phyloP scores from a whole-genome alignment of 148 eudicot species.

The Euryodendron excelsum region DNA sequence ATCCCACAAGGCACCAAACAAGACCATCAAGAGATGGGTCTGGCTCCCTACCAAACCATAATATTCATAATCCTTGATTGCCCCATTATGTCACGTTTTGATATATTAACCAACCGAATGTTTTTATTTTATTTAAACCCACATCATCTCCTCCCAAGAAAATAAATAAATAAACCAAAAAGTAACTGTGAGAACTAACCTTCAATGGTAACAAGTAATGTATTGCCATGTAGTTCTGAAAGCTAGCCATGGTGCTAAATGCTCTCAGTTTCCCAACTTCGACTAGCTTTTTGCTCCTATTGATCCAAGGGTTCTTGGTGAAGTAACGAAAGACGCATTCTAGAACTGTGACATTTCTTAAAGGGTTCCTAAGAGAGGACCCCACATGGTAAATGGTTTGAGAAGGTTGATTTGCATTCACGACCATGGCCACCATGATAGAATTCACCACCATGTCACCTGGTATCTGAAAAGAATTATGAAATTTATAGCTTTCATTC shows the following conservation, averaged over 20 bases:
- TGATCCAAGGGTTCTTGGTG: slow-evolving; percentile 52
- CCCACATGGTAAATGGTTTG: slow-evolving; percentile 55
- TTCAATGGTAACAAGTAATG: slow-evolving; percentile 63
- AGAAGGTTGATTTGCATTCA: slow-evolving; percentile 34
- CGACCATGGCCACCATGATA: slow-evolving; percentile 46
- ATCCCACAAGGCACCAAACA: too few species aligned
- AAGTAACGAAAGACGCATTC: slow-evolving; percentile 42
- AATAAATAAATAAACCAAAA: slow-evolving; percentile 18
- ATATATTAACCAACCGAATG: too few species aligned
- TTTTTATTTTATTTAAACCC: too few species aligned
- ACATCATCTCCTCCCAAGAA: too few species aligned
- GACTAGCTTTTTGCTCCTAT: slow-evolving; percentile 58
- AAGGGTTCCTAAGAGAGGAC: slow-evolving; percentile 51
- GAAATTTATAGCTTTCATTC: too few species aligned
- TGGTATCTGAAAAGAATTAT: slow-evolving; percentile 39
- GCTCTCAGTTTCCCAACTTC: slow-evolving; percentile 47
- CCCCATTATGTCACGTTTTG: too few species aligned
- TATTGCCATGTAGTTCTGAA: slow-evolving; percentile 51
- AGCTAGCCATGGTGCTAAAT: slow-evolving; percentile 53
- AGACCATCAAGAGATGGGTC: too few species aligned
- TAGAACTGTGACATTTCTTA: slow-evolving; percentile 30
- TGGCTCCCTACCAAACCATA: too few species aligned
- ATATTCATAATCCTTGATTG: too few species aligned
- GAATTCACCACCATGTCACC: slow-evolving; percentile 67
- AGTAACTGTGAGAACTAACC: slow-evolving; percentile 25